These are phyloP conservation scores for Pleurozium schreberi DNA, from an alignment of 225 moss, liverwort and hornwort species.

Conservation along the genomic window DNA sequence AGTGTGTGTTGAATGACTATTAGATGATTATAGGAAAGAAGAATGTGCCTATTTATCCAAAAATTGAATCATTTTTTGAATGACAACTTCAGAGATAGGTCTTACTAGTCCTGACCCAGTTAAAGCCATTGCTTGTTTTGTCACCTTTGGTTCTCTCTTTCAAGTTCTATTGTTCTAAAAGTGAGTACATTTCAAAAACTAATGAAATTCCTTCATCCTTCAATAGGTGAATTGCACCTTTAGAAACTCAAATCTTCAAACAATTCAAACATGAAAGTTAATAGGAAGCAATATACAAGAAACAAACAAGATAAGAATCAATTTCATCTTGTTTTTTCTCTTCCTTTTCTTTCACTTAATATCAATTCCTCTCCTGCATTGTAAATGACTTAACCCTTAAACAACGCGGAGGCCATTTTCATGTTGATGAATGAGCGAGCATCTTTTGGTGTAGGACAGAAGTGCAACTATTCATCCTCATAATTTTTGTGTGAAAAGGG, in stretches of 20 bases:
- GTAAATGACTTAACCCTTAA: neutral
- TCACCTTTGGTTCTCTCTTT: neutral
- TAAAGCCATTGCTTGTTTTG: neutral
- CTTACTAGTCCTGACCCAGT: neutral
- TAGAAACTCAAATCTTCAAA: neutral
- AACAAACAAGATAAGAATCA: no score
- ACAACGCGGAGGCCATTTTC: no score
- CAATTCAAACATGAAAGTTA: neutral
- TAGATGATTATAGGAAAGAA: neutral
- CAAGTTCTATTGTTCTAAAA: neutral
- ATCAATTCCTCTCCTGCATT: neutral
- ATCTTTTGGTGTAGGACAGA: no score
- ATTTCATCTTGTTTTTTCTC: neutral
- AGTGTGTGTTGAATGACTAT: neutral
- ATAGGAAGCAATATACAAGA: neutral
- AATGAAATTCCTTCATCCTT: neutral
- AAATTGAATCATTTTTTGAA: neutral
- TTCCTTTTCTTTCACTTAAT: neutral
- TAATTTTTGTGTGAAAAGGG: no score
- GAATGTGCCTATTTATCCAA: neutral
- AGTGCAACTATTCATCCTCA: no score
- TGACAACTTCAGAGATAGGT: neutral
- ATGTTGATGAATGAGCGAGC: no score
- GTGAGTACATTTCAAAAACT: neutral
- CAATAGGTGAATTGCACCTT: neutral